Evolutionary conservation across 2,329 filamentous ascomycete genomes (phyloP), one percentile per base, ranked within the genome.

Genomic region (Lasiodiplodia theobromae): DNA sequence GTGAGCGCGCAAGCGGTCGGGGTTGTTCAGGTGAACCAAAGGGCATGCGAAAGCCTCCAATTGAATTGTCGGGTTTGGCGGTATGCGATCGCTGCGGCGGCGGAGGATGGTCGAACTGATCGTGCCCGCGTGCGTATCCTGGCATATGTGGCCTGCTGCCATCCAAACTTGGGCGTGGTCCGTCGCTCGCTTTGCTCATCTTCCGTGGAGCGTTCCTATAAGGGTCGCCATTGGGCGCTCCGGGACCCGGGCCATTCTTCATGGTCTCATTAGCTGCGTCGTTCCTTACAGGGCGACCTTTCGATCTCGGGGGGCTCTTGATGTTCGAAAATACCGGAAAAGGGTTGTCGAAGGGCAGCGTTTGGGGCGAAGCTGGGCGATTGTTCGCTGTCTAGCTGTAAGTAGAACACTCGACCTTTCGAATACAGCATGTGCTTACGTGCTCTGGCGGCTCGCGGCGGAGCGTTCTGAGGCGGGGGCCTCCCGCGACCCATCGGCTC

Each of bases 251-350:
- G 14, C 11, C 51, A 52, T n/a, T 69, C 67, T 68, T 28, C 23
- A 80, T 72, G 37, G 72, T 78, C 76, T 79, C 76, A 34, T 74
- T 71, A 51, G 78, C 73, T 77, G 80, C 79, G 31, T 73, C 74
- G 56, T 78, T 75, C 21, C 78, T 75, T 67, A 79, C 70, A 23
- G 72, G 72, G 25, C 73, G 73, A 57, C 70, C 57, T 69, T 76
- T 72, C 37, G 71, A 68, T 47, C 70, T 69, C 60, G 72, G 68
- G 72, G 71, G 75, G 68, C 49, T 76, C 73, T 62, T 74, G 62
- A 53, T 71, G 25, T 74, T 73, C 16, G 81, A 81, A 70, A 85
- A 85, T 0, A 77, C 76, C 7, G 83, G 83, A 66, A 86, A 86
- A 0, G 83, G 82, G 70, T 82, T 86, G 73, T 86, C 83, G 67